Evolutionary conservation across 148 eudicot species (phyloP).

Genomic region (Fagopyrum tataricum): DNA sequence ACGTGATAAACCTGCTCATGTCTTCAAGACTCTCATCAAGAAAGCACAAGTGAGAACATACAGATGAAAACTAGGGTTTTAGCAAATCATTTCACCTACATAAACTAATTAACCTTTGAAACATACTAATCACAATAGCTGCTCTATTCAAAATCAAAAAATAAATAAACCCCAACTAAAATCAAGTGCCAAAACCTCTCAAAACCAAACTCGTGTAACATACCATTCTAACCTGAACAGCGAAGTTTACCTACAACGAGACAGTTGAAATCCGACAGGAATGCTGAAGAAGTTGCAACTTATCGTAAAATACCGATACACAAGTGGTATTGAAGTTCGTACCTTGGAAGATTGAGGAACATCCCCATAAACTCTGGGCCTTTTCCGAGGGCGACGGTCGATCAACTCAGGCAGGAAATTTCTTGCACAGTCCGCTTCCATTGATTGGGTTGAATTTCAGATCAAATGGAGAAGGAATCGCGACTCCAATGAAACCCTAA

Average conservation of each 20-base stretch:
- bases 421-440: conserved; percentile 39
- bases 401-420: conserved; percentile 32
- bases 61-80: not conserved
- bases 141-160: not conserved
- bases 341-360: conserved; percentile 53
- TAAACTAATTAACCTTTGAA: not conserved
- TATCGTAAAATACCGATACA: not conserved
- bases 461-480: conserved; percentile 1
- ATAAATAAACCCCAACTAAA: not conserved
- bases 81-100: conserved; percentile 1
- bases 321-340: conserved; percentile 16
- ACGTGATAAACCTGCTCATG: not conserved
- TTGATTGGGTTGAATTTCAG: conserved; percentile 13
- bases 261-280: not conserved
- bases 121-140: not conserved
- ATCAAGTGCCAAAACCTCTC: not conserved
- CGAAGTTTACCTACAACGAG: not conserved
- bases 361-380: conserved; percentile 54
- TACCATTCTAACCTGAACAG: conserved; percentile 9
- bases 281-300: not conserved
- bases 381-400: conserved; percentile 66
- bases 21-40: not conserved
- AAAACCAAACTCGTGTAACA: not conserved
- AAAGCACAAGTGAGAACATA: not conserved
- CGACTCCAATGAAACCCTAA: conserved; percentile 28